These are phyloP conservation scores for Ganoderma lucidum DNA, from an alignment of 1,284 basidiomycete species.

Conservation along the genomic window DNA sequence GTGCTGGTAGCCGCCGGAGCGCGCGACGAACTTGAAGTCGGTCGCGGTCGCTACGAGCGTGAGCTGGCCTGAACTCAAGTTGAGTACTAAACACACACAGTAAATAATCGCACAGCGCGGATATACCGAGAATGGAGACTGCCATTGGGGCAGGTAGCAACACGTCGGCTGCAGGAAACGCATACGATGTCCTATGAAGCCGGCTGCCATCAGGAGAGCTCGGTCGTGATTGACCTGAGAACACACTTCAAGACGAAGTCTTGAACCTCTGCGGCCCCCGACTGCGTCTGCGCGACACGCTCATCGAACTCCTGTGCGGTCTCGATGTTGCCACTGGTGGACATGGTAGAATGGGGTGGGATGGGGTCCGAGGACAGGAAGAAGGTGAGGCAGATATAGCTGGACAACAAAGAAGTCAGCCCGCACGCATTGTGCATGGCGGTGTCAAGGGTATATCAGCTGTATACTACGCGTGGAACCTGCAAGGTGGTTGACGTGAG, in stretches of 20 bases:
- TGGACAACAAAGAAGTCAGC: no score
- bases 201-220: neutral
- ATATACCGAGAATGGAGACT: slow-evolving; percentile 18
- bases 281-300: slow-evolving; percentile 16
- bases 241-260: slow-evolving; percentile 19
- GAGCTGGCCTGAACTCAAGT: slow-evolving; percentile 10
- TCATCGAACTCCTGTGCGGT: slow-evolving; percentile 10
- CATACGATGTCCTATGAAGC: slow-evolving; percentile 9
- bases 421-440: no score
- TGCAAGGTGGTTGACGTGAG: no score
- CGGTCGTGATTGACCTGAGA: no score
- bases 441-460: no score
- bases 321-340: neutral
- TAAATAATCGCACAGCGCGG: neutral
- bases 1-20: slow-evolving; percentile 12
- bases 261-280: slow-evolving; percentile 13
- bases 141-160: slow-evolving; percentile 23
- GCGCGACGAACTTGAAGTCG: slow-evolving; percentile 21
- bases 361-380: no score
- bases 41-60: slow-evolving; percentile 19
- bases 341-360: neutral
- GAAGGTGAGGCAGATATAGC: no score
- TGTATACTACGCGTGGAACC: no score
- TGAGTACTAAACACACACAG: neutral
- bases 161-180: slow-evolving; percentile 18